Percentiles rank a stretch among this genome's conserved stretches.
Conservation (phyloP, 495 filamentous ascomycete genomes). For the Penicillium goetzii region DNA sequence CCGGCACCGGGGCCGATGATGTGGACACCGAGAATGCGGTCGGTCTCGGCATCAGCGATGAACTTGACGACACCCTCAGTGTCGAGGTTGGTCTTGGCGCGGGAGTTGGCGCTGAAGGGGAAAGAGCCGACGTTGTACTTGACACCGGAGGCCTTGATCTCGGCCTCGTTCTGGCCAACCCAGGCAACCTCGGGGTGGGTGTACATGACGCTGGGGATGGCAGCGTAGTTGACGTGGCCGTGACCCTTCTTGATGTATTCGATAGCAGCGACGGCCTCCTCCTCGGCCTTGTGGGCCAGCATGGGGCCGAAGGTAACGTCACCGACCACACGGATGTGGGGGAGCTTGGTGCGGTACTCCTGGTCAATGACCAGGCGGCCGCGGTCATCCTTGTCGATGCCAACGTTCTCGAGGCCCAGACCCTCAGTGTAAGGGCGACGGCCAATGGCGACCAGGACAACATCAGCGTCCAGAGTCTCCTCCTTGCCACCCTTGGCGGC, state of each 20-base stretch:
- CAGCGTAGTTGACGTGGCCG: conserved; percentile 98
- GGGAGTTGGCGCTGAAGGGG: conserved; percentile 96
- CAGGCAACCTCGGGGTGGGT: conserved; percentile 98
- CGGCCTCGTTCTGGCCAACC: conserved; percentile 97
- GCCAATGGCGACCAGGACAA: conserved; percentile 96
- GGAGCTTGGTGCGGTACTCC: conserved; percentile 95
- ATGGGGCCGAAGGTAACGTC: conserved; percentile 98
- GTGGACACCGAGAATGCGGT: conserved; percentile 92
- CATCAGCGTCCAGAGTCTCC: conserved; percentile 89
- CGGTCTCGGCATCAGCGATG: conserved; percentile 93
- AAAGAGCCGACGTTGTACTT: conserved; percentile 91
- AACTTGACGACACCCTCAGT: conserved; percentile 98
- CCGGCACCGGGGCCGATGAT: conserved; percentile 95
- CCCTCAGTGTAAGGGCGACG: conserved; percentile 92
- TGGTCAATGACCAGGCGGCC: conserved; percentile 96
- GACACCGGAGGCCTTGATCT: conserved; percentile 85
- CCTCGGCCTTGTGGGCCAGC: conserved; percentile 99
- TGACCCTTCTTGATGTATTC: conserved; percentile 97
- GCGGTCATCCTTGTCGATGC: conserved; percentile 89
- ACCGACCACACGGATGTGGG: conserved; percentile 95
- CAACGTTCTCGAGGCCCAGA: conserved; percentile 90
- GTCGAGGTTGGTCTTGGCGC: conserved; percentile 98
- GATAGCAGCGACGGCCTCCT: conserved; percentile 91
- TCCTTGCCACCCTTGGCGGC: conserved; percentile 95
- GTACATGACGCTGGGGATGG: conserved; percentile 99